Base-by-base conservation (phyloP, 2,329 filamentous ascomycete genomes). In the Rhynchosporium graminicola region DNA sequence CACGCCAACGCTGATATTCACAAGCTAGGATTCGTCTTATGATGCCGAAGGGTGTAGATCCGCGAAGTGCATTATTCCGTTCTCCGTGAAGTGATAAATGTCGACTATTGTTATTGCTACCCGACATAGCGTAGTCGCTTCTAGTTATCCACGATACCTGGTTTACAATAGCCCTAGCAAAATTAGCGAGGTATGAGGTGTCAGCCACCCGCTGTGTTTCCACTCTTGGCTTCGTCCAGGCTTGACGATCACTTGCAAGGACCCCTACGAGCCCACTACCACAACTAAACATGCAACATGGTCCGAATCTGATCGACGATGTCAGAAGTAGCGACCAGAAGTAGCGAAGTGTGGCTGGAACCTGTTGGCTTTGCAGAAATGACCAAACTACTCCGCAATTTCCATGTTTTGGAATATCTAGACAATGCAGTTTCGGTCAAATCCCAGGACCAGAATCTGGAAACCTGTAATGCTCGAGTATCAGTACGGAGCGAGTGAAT, bases 111-210 rank as follows among this genome's bases (percentile, higher is more conserved):
- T 45, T 56, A 26, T 38, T 57, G 47, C 29, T 57, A 38, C 55
- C 55, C 42, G 31, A 57, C 43, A 31, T 48, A 57, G 55, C 45
- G n/a, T 40, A 40, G 5, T 54, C 28, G 33, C 33, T 33, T 54
- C n/a, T 4, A 26, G 31, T n/a, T 12, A 28, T 50, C 26, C 26
- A 26, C 26, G 20, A 20, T 20, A 20, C 31, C 15, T 40, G 50
- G 33, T 54, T 33, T 54, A 54, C 50, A 28, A 54, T 54, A 54
- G 10, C 50, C 50, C 50, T 54, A 42, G 55, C 55, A 46, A 46
- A 9, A 38, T 36, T 45, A 28, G n/a, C 42, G 40, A 57, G 42
- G 12, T 3, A 12, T 20, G 38, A n/a, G 26, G 26, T 36, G 38
- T 56, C 52, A 56, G 52, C 42, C 38, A 45, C 51, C 31, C 7